Conservation (phyloP, 768 basidiomycete species). For the Mycena amicta region DNA sequence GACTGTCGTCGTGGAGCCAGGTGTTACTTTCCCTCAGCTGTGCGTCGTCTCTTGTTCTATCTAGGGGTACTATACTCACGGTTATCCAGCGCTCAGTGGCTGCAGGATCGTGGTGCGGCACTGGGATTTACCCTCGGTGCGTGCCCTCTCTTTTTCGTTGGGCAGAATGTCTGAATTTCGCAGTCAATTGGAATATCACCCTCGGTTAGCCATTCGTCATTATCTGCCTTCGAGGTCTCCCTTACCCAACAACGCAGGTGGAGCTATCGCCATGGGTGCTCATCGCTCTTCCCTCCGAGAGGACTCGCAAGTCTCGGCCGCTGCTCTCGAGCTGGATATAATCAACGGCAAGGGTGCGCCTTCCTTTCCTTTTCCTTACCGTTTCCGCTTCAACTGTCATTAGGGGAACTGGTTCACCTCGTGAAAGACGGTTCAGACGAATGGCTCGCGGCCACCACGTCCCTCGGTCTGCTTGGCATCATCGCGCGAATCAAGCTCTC, state of each 20-base stretch:
- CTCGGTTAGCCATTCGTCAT: slow-evolving; percentile 29
- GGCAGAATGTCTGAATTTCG: neutral
- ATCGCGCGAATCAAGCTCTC: slow-evolving; percentile 36
- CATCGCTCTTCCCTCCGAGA: slow-evolving; percentile 43
- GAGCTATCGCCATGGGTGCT: slow-evolving; percentile 42
- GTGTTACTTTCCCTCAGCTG: slow-evolving; percentile 40
- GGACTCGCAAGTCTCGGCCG: slow-evolving; percentile 39
- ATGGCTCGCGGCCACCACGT: slow-evolving; percentile 41
- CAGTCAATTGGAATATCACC: slow-evolving; percentile 43
- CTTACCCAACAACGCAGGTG: slow-evolving; percentile 24
- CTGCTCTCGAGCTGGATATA: slow-evolving; percentile 38
- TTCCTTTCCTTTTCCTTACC: neutral
- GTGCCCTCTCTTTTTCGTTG: neutral
- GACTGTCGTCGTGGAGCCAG: slow-evolving; percentile 38
- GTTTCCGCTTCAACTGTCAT: neutral
- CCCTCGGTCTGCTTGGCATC: slow-evolving; percentile 39
- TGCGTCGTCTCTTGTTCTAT: slow-evolving; percentile 13
- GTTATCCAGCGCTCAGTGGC: slow-evolving; percentile 35
- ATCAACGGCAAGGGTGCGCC: slow-evolving; percentile 37
- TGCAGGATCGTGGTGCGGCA: slow-evolving; percentile 36
- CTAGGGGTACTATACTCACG: neutral
- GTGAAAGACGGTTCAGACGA: slow-evolving; percentile 34
- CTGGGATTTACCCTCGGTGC: slow-evolving; percentile 36
- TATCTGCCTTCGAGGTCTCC: neutral
- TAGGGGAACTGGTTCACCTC: slow-evolving; percentile 40